Evolutionary conservation across 306 rosid species (phyloP).

Genomic region (Glycine tomentella): DNA sequence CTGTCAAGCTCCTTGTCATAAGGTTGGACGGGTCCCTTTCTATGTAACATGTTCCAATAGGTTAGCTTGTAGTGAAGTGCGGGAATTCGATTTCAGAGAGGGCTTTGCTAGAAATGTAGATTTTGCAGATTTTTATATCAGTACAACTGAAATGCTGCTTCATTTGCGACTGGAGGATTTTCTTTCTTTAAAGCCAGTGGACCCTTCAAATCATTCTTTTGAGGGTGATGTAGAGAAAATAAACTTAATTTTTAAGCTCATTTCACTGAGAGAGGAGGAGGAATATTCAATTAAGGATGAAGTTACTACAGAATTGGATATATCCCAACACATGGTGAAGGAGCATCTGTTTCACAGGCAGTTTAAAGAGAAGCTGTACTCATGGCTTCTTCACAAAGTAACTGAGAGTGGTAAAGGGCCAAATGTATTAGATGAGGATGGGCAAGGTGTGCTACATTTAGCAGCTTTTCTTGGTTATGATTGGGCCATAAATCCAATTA

Average conservation of each 20-base stretch:
- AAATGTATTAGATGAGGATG: constrained; percentile 69
- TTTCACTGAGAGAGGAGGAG: constrained; percentile 75
- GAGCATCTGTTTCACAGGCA: constrained; percentile 57
- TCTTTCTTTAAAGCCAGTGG: constrained; percentile 58
- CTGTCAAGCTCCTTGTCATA: constrained; percentile 79
- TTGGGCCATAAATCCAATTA: constrained; percentile 81
- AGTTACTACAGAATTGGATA: constrained; percentile 45
- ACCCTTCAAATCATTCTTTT: constrained; percentile 53
- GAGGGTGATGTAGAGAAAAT: constrained; percentile 58
- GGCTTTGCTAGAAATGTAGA: constrained; percentile 61
- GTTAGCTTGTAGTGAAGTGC: constrained; percentile 89
- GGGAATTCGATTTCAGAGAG: constrained; percentile 77
- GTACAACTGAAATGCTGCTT: constrained; percentile 56
- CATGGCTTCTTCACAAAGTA: constrained; percentile 82
- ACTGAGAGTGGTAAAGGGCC: constrained; percentile 85
- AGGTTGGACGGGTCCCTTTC: constrained; percentile 77
- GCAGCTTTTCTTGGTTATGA: constrained; percentile 84
- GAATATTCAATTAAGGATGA: constrained; percentile 58
- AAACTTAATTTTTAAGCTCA: constrained; percentile 62
- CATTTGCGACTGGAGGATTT: constrained; percentile 64
- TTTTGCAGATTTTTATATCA: constrained; percentile 48
- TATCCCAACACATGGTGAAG: constrained; percentile 56
- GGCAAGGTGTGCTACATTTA: constrained; percentile 83
- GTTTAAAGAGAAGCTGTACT: constrained; percentile 75
- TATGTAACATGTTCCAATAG: constrained; percentile 92